Evolutionary conservation across 257 asterid species (phyloP).

Genomic region (Primulina huaijiensis): DNA sequence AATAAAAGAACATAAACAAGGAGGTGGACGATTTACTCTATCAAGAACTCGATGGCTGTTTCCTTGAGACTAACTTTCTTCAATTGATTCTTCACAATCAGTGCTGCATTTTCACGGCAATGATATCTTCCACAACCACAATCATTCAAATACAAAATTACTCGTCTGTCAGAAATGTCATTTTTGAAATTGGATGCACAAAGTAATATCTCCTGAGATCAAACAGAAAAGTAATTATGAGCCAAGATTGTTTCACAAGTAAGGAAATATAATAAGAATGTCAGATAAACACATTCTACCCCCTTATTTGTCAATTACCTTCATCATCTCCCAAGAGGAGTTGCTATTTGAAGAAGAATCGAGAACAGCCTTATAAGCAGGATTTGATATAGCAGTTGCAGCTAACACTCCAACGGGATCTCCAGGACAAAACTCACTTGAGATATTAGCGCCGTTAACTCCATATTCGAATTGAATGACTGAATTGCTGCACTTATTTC

Average conservation of each 20-base stretch:
- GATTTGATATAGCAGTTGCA: constrained; percentile 99
- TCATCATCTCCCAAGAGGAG: constrained; percentile 99
- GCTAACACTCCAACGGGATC: constrained; percentile 99
- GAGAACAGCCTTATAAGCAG: constrained; percentile 97
- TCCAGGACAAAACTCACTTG: constrained; percentile 86
- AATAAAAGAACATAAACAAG: constrained; percentile 12
- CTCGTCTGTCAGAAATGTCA: constrained; percentile 70
- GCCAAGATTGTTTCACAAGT: constrained; percentile 1
- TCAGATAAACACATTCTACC: constrained; percentile 14
- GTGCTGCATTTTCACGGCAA: constrained; percentile 77
- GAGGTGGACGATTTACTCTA: constrained; percentile 57
- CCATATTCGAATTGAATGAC: constrained; percentile 89
- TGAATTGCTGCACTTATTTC: constrained; percentile 81
- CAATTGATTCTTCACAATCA: constrained; percentile 63
- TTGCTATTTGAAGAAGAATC: constrained; percentile 98
- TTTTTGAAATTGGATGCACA: constrained; percentile 79
- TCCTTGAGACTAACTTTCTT: constrained; percentile 78
- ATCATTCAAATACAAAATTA: constrained; percentile 60
- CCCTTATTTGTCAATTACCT: constrained; percentile 42
- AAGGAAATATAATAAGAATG: constrained; percentile 7
- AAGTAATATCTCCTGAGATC: constrained; percentile 83
- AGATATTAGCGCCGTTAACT: constrained; percentile 43
- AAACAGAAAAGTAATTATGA: constrained; percentile 22
- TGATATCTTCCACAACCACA: constrained; percentile 78
- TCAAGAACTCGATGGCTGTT: constrained; percentile 69